A percentile compares a stretch with the other conserved stretches of the same genome.
phyloP scores from a whole-genome alignment of 2,329 filamentous ascomycete genomes.

The Aaosphaeria arxii region DNA sequence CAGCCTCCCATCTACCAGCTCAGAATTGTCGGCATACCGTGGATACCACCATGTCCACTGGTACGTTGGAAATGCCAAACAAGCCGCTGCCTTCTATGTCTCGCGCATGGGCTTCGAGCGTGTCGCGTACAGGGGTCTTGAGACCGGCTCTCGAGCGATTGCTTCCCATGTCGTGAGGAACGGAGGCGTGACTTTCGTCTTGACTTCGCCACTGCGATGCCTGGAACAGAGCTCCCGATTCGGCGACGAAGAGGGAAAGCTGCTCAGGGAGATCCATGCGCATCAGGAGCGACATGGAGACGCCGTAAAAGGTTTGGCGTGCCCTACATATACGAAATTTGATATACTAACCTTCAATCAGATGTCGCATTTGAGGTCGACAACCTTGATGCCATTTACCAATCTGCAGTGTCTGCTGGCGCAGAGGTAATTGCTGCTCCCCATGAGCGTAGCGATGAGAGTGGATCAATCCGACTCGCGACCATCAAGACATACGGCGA shows the following conservation, averaged over 20 bases:
- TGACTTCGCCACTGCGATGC: conserved; percentile 73
- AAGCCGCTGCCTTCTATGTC: conserved; percentile 86
- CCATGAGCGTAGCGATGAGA: conserved; percentile 49
- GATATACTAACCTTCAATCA: conserved; percentile 8
- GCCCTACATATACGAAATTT: neutral
- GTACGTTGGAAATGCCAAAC: conserved; percentile 97
- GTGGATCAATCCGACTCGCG: conserved; percentile 69
- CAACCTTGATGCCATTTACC: conserved; percentile 76
- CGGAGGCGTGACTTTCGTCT: conserved; percentile 73
- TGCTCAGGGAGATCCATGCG: conserved; percentile 72
- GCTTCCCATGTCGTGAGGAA: conserved; percentile 84
- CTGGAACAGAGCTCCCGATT: conserved; percentile 29
- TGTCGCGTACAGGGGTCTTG: conserved; percentile 81
- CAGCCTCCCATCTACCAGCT: conserved; percentile 23
- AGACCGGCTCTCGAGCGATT: conserved; percentile 78
- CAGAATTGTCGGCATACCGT: conserved; percentile 56
- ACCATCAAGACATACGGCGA: conserved; percentile 91
- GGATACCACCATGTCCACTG: conserved; percentile 93
- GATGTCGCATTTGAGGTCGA: conserved; percentile 96
- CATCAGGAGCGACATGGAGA: conserved; percentile 89
- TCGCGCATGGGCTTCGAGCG: conserved; percentile 81
- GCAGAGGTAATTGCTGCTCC: conserved; percentile 64
- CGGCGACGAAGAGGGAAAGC: conserved; percentile 56
- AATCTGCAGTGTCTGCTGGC: conserved; percentile 65
- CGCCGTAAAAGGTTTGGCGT: conserved; percentile 65